Conservation (phyloP, 2,329 filamentous ascomycete species). For the Neurospora crassa region DNA sequence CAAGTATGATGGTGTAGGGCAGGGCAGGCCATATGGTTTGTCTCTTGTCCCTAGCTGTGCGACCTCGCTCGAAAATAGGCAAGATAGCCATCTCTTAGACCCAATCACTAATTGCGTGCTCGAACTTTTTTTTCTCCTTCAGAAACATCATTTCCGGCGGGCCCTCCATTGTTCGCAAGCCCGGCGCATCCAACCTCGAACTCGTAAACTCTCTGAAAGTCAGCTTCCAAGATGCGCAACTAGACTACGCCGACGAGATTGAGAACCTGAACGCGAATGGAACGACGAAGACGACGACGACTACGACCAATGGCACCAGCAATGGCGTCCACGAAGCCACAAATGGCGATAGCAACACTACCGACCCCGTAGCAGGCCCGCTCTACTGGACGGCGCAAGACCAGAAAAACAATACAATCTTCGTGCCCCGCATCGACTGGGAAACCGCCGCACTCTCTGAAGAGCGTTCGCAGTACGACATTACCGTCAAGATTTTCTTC, state of each 20-base stretch:
- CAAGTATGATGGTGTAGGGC: not conserved
- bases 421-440: conserved; percentile 72
- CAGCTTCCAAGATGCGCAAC: conserved; percentile 69
- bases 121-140: conserved; percentile 8
- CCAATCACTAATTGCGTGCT: conserved; percentile 18
- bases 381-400: conserved; percentile 56
- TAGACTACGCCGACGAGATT: conserved; percentile 38
- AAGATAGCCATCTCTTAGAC: conserved; percentile 1
- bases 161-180: conserved; percentile 73
- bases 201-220: conserved; percentile 78
- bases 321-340: conserved; percentile 23
- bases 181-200: conserved; percentile 79
- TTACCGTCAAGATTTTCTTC: conserved; percentile 93
- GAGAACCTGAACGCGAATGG: conserved; percentile 7
- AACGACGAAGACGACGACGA: conserved; percentile 13
- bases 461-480: conserved; percentile 78
- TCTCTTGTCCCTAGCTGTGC: not conserved
- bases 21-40: not conserved
- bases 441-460: conserved; percentile 33
- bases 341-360: conserved; percentile 22
- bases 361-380: conserved; percentile 20
- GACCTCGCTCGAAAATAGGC: not conserved
- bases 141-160: conserved; percentile 80
- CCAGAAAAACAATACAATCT: conserved; percentile 46
- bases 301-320: conserved; percentile 18